These are phyloP conservation scores for Ehretia macrophylla DNA, from an alignment of 257 asterid genomes.

Conservation along the genomic window DNA sequence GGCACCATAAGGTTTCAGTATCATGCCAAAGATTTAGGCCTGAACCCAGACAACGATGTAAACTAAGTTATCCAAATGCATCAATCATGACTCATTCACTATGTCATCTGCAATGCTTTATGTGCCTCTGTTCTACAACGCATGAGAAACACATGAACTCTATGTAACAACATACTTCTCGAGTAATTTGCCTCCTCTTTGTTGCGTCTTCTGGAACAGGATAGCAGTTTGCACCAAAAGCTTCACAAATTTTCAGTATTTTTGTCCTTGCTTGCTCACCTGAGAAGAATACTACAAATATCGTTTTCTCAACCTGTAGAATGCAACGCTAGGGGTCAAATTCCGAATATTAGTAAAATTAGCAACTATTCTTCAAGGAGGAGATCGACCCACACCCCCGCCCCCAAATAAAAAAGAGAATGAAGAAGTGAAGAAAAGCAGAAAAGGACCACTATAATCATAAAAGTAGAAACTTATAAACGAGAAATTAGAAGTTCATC, in stretches of 20 bases:
- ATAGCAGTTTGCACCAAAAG: conserved; percentile 94
- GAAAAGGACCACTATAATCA: background rate
- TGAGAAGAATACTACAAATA: conserved; percentile 95
- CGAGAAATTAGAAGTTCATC: background rate
- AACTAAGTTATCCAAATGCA: too few species aligned
- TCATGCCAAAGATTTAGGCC: too few species aligned
- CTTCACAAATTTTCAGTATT: conserved; percentile 91
- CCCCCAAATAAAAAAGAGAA: too few species aligned
- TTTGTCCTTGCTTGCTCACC: conserved; percentile 97
- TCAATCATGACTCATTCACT: too few species aligned
- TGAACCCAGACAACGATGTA: too few species aligned
- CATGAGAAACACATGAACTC: conserved; percentile 3
- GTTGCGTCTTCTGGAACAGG: conserved; percentile 88
- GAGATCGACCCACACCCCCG: background rate
- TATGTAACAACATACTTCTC: conserved; percentile 61
- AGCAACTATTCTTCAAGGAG: background rate
- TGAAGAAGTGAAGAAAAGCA: background rate
- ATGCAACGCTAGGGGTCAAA: conserved; percentile 13
- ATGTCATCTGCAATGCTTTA: too few species aligned
- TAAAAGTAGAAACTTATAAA: too few species aligned
- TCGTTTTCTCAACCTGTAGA: conserved; percentile 90
- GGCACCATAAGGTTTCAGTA: too few species aligned
- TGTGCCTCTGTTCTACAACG: too few species aligned
- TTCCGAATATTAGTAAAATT: background rate
- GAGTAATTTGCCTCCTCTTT: conserved; percentile 78